Percentiles rank a stretch among this genome's conserved stretches.
These are phyloP conservation scores for Cladophialophora carrionii DNA, from an alignment of 2,329 filamentous ascomycete species.

Conservation along the genomic window DNA sequence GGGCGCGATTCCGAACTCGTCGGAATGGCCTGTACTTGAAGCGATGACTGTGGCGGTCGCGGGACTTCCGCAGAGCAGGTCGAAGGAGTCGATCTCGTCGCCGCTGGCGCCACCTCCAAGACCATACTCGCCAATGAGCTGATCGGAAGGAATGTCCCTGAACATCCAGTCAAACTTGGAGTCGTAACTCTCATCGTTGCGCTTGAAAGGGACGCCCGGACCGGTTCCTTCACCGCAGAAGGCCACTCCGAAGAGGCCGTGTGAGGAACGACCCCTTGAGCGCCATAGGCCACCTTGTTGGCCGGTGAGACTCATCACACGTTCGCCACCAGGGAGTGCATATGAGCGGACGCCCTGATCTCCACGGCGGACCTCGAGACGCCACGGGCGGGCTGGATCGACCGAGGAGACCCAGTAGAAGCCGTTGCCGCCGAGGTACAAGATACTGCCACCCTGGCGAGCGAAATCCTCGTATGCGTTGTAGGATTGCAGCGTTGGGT, in stretches of 20 bases:
- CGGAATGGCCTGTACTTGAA: constrained; percentile 33
- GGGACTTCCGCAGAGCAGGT: constrained; percentile 42
- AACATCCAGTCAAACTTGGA: constrained; percentile 35
- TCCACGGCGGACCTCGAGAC: constrained; percentile 44
- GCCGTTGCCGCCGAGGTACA: constrained; percentile 48
- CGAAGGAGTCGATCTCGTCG: constrained; percentile 46
- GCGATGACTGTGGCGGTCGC: constrained; percentile 41
- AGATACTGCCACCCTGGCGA: constrained; percentile 42
- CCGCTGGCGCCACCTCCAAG: constrained; percentile 44
- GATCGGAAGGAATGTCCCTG: constrained; percentile 33
- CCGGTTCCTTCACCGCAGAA: constrained; percentile 42
- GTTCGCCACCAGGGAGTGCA: constrained; percentile 39
- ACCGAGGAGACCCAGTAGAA: constrained; percentile 42
- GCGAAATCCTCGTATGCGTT: constrained; percentile 41
- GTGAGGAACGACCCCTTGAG: constrained; percentile 41
- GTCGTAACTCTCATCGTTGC: constrained; percentile 25
- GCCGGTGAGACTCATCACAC: constrained; percentile 41
- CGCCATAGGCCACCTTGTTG: constrained; percentile 44
- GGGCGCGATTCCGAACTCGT: constrained; percentile 34
- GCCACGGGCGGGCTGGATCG: constrained; percentile 38
- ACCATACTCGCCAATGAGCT: constrained; percentile 38
- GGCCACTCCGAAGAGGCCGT: constrained; percentile 43
- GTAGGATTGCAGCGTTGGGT: constrained; percentile 41
- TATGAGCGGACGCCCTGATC: constrained; percentile 42
- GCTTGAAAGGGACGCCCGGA: constrained; percentile 39